phyloP scores from a whole-genome alignment of 139 green algal species.

The Asterochloris sp. region DNA sequence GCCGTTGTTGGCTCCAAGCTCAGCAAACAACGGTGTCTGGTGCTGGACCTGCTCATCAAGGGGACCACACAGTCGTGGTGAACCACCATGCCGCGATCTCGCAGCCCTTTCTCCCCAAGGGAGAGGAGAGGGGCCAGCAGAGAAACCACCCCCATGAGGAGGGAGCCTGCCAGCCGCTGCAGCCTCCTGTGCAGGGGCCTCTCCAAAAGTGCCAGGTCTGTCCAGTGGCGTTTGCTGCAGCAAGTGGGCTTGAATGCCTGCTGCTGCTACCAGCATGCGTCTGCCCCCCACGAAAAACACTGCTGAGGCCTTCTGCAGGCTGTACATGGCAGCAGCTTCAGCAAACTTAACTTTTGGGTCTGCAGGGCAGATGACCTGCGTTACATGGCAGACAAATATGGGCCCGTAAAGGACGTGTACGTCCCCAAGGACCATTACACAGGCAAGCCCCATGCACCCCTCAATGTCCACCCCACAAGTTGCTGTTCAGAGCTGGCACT shows the following conservation, averaged over 20 bases:
- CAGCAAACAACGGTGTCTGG: no score
- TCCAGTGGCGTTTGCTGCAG: not conserved
- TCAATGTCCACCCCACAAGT: no score
- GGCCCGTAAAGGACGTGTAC: conserved; percentile 34
- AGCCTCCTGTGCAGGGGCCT: conserved; percentile 6
- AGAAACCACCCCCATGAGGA: conserved; percentile 10
- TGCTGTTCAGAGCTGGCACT: no score
- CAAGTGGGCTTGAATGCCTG: not conserved
- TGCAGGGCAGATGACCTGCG: conserved; percentile 29
- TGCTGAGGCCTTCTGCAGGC: not conserved
- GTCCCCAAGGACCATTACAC: conserved; percentile 31
- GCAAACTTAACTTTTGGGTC: not conserved
- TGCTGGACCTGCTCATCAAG: no score
- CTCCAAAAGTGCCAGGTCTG: conserved; percentile 8
- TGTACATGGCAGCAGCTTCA: not conserved
- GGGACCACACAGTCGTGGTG: no score
- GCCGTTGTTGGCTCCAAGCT: no score
- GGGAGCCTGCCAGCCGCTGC: conserved; percentile 12
- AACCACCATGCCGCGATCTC: conserved; percentile 8
- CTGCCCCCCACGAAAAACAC: not conserved
- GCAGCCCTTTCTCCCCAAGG: not conserved
- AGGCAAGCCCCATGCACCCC: not conserved
- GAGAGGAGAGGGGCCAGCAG: not conserved
- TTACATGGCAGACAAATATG: conserved; percentile 38
- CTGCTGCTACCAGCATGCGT: not conserved